Evolutionary conservation across 768 basidiomycete genomes (phyloP).

Genomic region (Pilatotrama ljubarskyi): DNA sequence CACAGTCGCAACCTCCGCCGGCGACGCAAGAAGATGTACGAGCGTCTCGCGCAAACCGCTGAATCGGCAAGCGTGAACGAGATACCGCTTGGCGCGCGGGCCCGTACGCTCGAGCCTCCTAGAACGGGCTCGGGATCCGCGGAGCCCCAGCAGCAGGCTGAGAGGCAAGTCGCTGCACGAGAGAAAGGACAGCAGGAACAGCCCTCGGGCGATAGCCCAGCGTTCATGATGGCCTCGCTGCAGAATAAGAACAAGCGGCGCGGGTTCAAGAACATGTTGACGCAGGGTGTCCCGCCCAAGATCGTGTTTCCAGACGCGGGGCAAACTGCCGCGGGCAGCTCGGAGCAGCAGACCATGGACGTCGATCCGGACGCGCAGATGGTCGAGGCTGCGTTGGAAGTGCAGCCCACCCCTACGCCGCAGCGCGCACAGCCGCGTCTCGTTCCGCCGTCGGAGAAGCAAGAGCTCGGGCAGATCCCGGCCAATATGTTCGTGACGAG

Average conservation of each 20-base stretch:
- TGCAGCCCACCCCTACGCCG: not conserved
- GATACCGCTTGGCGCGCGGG: slow-evolving; percentile 41
- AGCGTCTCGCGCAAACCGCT: slow-evolving; percentile 22
- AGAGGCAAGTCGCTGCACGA: not conserved
- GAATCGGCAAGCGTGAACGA: slow-evolving; percentile 44
- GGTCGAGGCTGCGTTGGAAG: slow-evolving; percentile 6
- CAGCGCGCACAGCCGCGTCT: slow-evolving; percentile 36
- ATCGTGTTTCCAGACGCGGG: slow-evolving; percentile 49
- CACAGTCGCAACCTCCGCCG: slow-evolving; percentile 59
- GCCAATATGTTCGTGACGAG: slow-evolving; percentile 69
- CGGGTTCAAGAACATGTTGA: slow-evolving; percentile 58
- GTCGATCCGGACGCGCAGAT: slow-evolving; percentile 16
- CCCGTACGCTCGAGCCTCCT: not conserved
- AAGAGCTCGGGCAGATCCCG: slow-evolving; percentile 51
- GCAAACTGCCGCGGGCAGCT: not conserved
- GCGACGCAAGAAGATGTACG: slow-evolving; percentile 44
- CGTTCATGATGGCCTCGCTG: slow-evolving; percentile 50
- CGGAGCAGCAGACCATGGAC: not conserved
- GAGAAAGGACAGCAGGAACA: not conserved
- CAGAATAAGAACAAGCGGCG: slow-evolving; percentile 77
- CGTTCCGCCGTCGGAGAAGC: slow-evolving; percentile 65
- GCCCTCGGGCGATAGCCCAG: slow-evolving; percentile 24
- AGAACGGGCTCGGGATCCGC: not conserved
- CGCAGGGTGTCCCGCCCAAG: slow-evolving; percentile 44
- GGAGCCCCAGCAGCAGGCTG: not conserved